These are phyloP conservation scores for Nematocida homosporus DNA, from an alignment of 371 early-diverging fungal species.

Conservation along the genomic window DNA sequence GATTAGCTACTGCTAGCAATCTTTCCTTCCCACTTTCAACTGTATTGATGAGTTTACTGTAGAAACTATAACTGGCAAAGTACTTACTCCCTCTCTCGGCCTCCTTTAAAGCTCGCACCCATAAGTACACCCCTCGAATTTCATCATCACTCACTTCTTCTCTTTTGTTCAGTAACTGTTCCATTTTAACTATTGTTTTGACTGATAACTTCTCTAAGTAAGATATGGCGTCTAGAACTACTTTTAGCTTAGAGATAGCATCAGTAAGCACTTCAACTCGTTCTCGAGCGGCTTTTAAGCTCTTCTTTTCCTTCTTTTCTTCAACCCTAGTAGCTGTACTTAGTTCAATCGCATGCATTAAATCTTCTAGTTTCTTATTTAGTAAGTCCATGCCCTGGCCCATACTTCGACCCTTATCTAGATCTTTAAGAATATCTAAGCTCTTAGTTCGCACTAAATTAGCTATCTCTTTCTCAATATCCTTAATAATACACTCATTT, in stretches of 20 bases:
- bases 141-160: conserved; percentile 19
- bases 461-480: conserved; percentile 35
- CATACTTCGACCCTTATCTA: conserved; percentile 17
- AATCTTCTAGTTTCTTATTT: conserved; percentile 42
- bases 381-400: conserved; percentile 24
- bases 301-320: conserved; percentile 9
- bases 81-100: not conserved
- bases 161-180: conserved; percentile 10
- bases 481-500: not conserved
- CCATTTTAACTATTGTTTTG: conserved; percentile 34
- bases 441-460: not conserved
- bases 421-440: conserved; percentile 30
- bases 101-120: conserved; percentile 17
- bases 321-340: conserved; percentile 16
- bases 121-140: conserved; percentile 7
- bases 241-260: conserved; percentile 12
- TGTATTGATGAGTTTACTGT: not conserved
- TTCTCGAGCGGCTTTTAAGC: conserved; percentile 14
- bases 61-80: conserved; percentile 38
- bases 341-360: conserved; percentile 9
- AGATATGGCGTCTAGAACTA: conserved; percentile 10
- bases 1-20: conserved; percentile 11
- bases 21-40: conserved; percentile 1
- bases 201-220: conserved; percentile 21
- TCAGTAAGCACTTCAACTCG: conserved; percentile 36